Evolutionary conservation across 169 alveolate genomes (phyloP), one percentile per base, ranked within the genome.

Genomic region (Babesia ovis): DNA sequence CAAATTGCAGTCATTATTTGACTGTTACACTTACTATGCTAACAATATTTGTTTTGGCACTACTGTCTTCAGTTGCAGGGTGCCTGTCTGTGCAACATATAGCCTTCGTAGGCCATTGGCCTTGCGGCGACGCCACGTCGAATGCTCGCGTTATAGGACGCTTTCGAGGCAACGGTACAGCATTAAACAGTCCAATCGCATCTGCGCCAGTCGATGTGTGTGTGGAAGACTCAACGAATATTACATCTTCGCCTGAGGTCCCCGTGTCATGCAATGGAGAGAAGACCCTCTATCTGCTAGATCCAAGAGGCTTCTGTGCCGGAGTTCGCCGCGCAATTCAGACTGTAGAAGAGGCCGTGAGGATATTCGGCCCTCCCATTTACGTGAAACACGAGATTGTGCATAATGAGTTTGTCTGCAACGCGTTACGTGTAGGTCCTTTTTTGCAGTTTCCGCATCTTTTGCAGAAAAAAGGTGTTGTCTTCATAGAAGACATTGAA

Each of bases 261-360:
- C 56, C 56, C 5, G 11, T 57, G 45, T 51, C 11, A n/a, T 6
- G 11, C 14, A 3, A 69, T 3, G 18, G 35, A 22, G 76, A 68
- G 2, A 84, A 80, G 55, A 70, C 64, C 34, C 70, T 85, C 43
- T 75, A 75, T 23, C 73, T 91, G 3, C 67, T 91, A 27, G 77
- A 57, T 22, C 95, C 95, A 2, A 62, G 95, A 12, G 95, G 95
- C 20, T 91, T 91, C 79, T 91, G 95, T 50, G 93, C 89, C 42
- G 95, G 95, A 20, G 95, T 91, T 18, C 56, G 87, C 34, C 62
- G 95, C 18, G 95, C 95, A 11, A 85, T 91, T 25, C 85, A 74
- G 23, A 90, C 93, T 4, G 95, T 91, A n/a, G 92, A 91, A 55
- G 92, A 89, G 29, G 88, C 93, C 1, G 77, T 91, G n/a, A 66